Base-by-base conservation (phyloP, 768 basidiomycete genomes). In the Suillus alpinus region DNA sequence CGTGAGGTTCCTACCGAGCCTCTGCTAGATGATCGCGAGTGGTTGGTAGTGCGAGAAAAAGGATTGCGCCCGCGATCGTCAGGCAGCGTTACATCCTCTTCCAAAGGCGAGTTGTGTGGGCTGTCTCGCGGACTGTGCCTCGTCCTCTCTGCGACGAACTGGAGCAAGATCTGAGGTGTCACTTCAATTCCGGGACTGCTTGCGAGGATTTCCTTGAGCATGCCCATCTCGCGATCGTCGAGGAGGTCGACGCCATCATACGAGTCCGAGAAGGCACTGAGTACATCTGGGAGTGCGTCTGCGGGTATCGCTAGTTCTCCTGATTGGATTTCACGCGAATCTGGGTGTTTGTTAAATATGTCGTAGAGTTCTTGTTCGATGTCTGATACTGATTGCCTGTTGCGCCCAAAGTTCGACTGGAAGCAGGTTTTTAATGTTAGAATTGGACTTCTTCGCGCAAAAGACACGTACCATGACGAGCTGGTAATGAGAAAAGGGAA, bases 251-350 rank as follows among this genome's bases (percentile, higher is more conserved):
- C 76, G 12, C 85, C 84, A 62, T 83, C 75, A 68, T 86, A 86
- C 5, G 81, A 72, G 34, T 86, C 77, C 4, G 84, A 83, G 67
- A 89, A 89, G 16, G 83, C 77, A 49, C 81, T 80, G 47, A 93
- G 81, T 34, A 93, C 82, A 66, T 90, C 87, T 37, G 87, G 80
- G 40, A 93, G 83, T n/a, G 81, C 83, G 63, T 84, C 81, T 47
- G 83, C 91, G 13, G 90, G 89, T 65, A 93, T 85, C 20, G 82
- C 80, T 37, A 86, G 83, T 59, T 86, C 84, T 57, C 83, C 84
- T 20, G 79, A 74, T 23, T 85, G 82, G 68, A 86, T 86, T 57
- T 77, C 67, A 69, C 83, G 80, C 41, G 83, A 82, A 50, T 83
- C 75, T 12, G 86, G 84, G 67, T 92, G 89, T 37, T 83, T 77